These are phyloP conservation scores for Aspergillus sp. DNA, from an alignment of 2,329 filamentous ascomycete species.

Conservation along the genomic window DNA sequence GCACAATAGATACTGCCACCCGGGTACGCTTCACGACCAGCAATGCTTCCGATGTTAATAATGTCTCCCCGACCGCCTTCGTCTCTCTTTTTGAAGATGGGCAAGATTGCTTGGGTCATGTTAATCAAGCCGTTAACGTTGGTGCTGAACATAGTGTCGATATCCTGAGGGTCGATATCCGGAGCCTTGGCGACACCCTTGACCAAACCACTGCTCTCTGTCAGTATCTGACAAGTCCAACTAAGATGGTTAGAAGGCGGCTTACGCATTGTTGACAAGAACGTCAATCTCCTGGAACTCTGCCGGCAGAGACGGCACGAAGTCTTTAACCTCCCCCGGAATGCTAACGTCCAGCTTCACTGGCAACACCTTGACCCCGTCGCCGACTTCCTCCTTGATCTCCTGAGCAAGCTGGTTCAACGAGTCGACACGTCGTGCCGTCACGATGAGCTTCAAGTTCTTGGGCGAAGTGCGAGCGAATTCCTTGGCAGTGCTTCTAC, in stretches of 20 bases:
- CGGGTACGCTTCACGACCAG: conserved; percentile 76
- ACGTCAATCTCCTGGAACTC: conserved; percentile 82
- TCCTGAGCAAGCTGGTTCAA: conserved; percentile 68
- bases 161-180: conserved; percentile 71
- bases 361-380: conserved; percentile 71
- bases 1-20: conserved; percentile 90
- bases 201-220: conserved; percentile 62
- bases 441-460: conserved; percentile 74
- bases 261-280: conserved; percentile 91
- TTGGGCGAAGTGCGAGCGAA: conserved; percentile 79
- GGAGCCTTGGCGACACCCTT: conserved; percentile 81
- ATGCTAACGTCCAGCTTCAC: conserved; percentile 83
- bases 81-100: conserved; percentile 62
- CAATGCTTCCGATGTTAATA: conserved; percentile 90
- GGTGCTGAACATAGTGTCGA: conserved; percentile 79
- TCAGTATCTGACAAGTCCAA: conserved; percentile 3
- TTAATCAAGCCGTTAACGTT: conserved; percentile 94
- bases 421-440: conserved; percentile 74
- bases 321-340: conserved; percentile 61
- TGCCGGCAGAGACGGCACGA: conserved; percentile 65
- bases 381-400: conserved; percentile 67
- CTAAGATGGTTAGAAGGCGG: conserved; percentile 45
- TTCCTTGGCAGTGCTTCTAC: conserved; percentile 65
- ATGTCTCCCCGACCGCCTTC: conserved; percentile 80
- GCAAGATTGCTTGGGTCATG: conserved; percentile 86